Conservation (phyloP, 2,329 filamentous ascomycete genomes). For the Cladosporium austrohemisphaericum region DNA sequence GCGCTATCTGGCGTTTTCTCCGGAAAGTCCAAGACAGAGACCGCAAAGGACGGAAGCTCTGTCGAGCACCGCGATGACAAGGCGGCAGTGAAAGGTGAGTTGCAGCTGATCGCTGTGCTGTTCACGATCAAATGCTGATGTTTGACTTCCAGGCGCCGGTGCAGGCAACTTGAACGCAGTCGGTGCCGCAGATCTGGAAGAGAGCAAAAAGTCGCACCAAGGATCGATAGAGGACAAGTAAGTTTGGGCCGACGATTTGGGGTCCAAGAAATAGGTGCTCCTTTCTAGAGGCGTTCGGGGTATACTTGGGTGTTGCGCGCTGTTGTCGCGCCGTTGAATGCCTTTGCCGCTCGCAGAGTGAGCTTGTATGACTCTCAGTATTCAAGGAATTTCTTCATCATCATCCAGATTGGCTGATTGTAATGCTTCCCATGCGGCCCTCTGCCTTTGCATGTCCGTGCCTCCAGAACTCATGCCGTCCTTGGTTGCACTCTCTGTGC, state of each 20-base stretch:
- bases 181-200: slow-evolving; percentile 27
- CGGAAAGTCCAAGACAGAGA: slow-evolving; percentile 32
- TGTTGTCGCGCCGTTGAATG: not conserved
- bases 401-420: slow-evolving; percentile 15
- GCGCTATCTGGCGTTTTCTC: slow-evolving; percentile 34
- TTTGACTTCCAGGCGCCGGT: slow-evolving; percentile 25
- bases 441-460: slow-evolving; percentile 8
- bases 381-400: slow-evolving; percentile 14
- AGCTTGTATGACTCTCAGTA: not conserved
- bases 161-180: slow-evolving; percentile 26
- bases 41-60: slow-evolving; percentile 29
- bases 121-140: slow-evolving; percentile 6
- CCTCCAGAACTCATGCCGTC: not conserved
- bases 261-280: too few relatives aligned
- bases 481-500: not conserved
- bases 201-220: slow-evolving; percentile 19
- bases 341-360: not conserved
- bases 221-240: slow-evolving; percentile 14
- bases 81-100: slow-evolving; percentile 28
- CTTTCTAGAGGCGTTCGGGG: not conserved
- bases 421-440: slow-evolving; percentile 19
- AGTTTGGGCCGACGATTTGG: too few relatives aligned
- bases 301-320: not conserved
- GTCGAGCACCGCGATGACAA: slow-evolving; percentile 30
- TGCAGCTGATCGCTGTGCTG: not conserved